Conservation (phyloP, 768 basidiomycete genomes). For the Suillus sp. region DNA sequence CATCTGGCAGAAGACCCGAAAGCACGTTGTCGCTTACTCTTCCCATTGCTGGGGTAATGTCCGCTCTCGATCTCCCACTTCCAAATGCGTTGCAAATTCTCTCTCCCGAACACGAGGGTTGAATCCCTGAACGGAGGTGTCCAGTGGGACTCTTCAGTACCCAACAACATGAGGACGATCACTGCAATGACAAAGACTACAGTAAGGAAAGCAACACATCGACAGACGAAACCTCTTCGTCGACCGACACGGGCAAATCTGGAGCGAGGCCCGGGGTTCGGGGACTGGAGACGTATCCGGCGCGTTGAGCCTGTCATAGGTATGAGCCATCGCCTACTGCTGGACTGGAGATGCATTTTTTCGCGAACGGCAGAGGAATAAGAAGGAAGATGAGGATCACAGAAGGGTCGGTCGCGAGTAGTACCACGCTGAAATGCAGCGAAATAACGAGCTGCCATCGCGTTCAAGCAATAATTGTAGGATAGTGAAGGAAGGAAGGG, state of each 20-base stretch:
- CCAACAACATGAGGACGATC: conserved; percentile 42
- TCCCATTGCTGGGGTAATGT: conserved; percentile 77
- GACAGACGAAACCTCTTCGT: conserved; percentile 55
- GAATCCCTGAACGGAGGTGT: conserved; percentile 45
- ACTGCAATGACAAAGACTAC: conserved; percentile 48
- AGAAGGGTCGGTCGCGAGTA: conserved; percentile 8
- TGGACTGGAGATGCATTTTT: conserved; percentile 37
- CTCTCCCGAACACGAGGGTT: conserved; percentile 68
- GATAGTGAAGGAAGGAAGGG: conserved; percentile 6
- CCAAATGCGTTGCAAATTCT: conserved; percentile 86
- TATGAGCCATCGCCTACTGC: conserved; percentile 48
- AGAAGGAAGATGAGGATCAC: conserved; percentile 11
- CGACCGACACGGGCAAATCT: conserved; percentile 51
- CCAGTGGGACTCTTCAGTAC: conserved; percentile 48
- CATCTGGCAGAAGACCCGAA: conserved; percentile 10
- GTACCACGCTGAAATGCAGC: conserved; percentile 15
- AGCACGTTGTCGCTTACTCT: conserved; percentile 50
- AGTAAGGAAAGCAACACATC: conserved; percentile 53
- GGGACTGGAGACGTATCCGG: conserved; percentile 58
- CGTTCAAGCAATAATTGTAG: background rate
- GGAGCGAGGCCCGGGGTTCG: conserved; percentile 52
- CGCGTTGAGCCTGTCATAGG: conserved; percentile 59
- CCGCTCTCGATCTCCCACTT: conserved; percentile 91
- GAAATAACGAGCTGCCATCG: conserved; percentile 11
- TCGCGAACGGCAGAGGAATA: conserved; percentile 40